Conservation (phyloP, 306 rosid species). For the Acacia crassicarpa region DNA sequence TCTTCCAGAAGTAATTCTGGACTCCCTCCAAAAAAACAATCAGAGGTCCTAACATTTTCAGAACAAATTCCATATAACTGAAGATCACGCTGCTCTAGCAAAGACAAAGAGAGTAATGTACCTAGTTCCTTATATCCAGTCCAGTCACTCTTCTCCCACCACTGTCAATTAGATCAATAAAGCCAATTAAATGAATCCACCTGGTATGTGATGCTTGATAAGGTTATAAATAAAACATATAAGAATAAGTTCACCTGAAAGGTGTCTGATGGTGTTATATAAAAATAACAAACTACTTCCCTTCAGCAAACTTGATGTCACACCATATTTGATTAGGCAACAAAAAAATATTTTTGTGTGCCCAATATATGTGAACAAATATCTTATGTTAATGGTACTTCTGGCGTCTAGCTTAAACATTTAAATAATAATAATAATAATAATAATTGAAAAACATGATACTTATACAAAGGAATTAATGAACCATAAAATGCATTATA, state of each 20-base stretch:
- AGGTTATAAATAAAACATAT: constrained; percentile 32
- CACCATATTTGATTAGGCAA: neutral
- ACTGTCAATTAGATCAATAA: constrained; percentile 79
- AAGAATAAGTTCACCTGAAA: neutral
- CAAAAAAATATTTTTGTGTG: neutral
- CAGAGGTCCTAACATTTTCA: constrained; percentile 12
- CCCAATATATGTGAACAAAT: neutral
- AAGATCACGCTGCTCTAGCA: neutral
- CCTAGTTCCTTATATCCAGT: constrained; percentile 84
- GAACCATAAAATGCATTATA: neutral
- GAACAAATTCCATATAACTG: neutral
- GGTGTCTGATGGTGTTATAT: neutral
- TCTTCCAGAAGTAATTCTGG: neutral
- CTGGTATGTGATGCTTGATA: constrained; percentile 54
- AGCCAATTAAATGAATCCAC: constrained; percentile 68
- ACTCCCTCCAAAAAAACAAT: neutral
- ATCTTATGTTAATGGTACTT: neutral
- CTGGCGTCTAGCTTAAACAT: neutral
- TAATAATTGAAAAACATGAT: neutral
- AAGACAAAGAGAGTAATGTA: constrained; percentile 30
- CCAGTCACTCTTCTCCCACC: constrained; percentile 88
- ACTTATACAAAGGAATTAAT: neutral
- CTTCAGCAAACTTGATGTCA: neutral
- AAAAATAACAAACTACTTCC: neutral
- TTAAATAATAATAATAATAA: neutral